These are phyloP conservation scores for Penicillium angulare DNA, from an alignment of 495 filamentous ascomycete species.

Conservation along the genomic window DNA sequence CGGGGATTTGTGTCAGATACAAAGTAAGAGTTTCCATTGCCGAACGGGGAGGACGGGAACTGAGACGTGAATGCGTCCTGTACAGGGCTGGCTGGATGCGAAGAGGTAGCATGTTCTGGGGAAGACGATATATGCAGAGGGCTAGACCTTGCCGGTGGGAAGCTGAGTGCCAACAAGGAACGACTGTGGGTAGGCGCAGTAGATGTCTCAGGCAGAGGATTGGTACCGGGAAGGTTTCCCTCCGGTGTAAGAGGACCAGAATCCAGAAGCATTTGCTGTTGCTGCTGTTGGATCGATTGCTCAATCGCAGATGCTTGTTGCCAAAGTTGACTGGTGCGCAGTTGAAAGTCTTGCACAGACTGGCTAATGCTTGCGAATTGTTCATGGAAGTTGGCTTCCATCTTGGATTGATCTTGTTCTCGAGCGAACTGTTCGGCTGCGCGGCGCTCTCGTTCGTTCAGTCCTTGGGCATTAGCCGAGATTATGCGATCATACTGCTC, in stretches of 20 bases:
- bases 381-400: conserved; percentile 50
- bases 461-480: conserved; percentile 70
- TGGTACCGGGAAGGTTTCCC: conserved; percentile 49
- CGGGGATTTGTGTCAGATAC: conserved; percentile 35
- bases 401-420: conserved; percentile 60
- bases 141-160: conserved; percentile 39
- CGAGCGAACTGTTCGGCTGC: conserved; percentile 64
- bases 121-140: conserved; percentile 42
- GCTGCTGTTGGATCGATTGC: conserved; percentile 45
- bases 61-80: conserved; percentile 37
- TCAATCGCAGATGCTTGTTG: conserved; percentile 49
- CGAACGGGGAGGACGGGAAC: conserved; percentile 37
- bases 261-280: conserved; percentile 45
- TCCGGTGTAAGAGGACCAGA: conserved; percentile 49
- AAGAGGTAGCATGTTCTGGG: conserved; percentile 31
- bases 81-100: conserved; percentile 41
- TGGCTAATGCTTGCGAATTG: conserved; percentile 45
- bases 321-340: conserved; percentile 46
- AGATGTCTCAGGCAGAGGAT: conserved; percentile 33
- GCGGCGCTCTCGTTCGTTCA: conserved; percentile 72
- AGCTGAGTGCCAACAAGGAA: conserved; percentile 41
- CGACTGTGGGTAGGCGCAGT: conserved; percentile 35
- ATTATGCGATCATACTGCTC: conserved; percentile 76
- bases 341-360: conserved; percentile 47
- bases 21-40: conserved; percentile 32